phyloP scores from a whole-genome alignment of 192 early-diverging fungal species.

The Dissophora ornata region DNA sequence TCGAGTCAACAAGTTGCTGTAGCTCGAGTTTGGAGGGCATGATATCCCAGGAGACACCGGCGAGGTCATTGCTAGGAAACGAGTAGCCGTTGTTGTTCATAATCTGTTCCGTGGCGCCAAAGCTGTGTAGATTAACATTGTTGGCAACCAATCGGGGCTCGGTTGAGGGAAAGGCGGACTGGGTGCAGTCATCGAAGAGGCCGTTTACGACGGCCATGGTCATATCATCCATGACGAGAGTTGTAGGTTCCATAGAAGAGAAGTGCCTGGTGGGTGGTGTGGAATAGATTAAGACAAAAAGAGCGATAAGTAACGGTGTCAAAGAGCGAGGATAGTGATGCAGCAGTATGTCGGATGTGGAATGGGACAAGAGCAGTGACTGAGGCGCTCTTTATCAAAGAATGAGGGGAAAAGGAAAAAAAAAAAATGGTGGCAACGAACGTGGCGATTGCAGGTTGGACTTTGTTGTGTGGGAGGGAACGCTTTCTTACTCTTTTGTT shows the following conservation, averaged over 20 bases:
- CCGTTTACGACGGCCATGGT: neutral
- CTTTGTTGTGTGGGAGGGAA: too few species aligned
- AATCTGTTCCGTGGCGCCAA: neutral
- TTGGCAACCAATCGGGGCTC: neutral
- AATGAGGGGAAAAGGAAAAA: neutral
- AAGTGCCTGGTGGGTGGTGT: neutral
- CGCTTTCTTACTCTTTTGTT: too few species aligned
- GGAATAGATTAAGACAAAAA: too few species aligned
- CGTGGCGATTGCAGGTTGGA: too few species aligned
- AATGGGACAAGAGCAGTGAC: too few species aligned
- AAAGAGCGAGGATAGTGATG: too few species aligned
- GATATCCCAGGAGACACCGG: slow-evolving; percentile 22
- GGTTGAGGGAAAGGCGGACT: slow-evolving; percentile 4
- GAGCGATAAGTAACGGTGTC: too few species aligned
- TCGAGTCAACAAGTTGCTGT: neutral
- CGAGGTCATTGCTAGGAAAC: slow-evolving; percentile 16
- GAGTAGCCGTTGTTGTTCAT: slow-evolving; percentile 13
- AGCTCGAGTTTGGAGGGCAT: slow-evolving; percentile 14
- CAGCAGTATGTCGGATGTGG: too few species aligned
- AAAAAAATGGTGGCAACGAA: neutral
- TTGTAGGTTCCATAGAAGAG: slow-evolving; percentile 11
- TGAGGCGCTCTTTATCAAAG: neutral
- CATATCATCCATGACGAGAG: slow-evolving; percentile 6
- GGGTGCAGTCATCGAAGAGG: slow-evolving; percentile 21
- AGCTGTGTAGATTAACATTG: too few species aligned